phyloP scores from a whole-genome alignment of 169 alveolate genomes.

The Perkinsus marinus region DNA sequence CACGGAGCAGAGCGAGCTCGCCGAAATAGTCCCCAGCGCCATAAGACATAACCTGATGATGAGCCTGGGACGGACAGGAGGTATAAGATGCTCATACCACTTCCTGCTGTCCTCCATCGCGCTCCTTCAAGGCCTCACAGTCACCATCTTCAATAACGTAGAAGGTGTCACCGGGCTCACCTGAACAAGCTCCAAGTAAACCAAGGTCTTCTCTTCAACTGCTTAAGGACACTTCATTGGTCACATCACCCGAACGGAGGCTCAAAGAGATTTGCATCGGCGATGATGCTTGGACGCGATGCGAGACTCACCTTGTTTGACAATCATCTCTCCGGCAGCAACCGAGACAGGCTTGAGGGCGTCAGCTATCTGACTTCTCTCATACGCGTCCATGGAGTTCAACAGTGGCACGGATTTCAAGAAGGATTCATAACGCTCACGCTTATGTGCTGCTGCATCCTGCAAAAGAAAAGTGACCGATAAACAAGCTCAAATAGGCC shows the following conservation, averaged over 20 bases:
- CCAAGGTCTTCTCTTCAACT: background rate
- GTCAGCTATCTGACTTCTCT: constrained; percentile 66
- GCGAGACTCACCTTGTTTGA: constrained; percentile 69
- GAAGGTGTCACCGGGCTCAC: constrained; percentile 73
- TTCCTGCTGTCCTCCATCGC: background rate
- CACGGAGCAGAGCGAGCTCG: constrained; percentile 67
- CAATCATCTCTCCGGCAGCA: constrained; percentile 60
- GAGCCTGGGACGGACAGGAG: background rate
- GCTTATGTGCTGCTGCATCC: constrained; percentile 70
- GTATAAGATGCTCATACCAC: background rate
- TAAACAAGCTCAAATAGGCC: too few relatives aligned
- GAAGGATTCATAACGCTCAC: constrained; percentile 62
- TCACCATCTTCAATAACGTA: constrained; percentile 74
- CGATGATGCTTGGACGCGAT: too few relatives aligned
- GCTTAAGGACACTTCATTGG: too few relatives aligned
- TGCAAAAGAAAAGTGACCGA: background rate
- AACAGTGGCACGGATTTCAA: constrained; percentile 54
- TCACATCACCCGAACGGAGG: too few relatives aligned
- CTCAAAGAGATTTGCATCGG: too few relatives aligned
- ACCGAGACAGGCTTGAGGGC: constrained; percentile 51
- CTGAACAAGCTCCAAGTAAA: background rate
- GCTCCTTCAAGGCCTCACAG: constrained; percentile 72
- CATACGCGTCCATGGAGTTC: constrained; percentile 65
- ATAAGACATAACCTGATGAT: constrained; percentile 44
- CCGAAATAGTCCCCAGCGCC: constrained; percentile 72